A percentile compares a stretch with the other conserved stretches of the same genome.
These are phyloP conservation scores for Larix sibirica DNA, from an alignment of 83 land plant genomes.

Conservation along the genomic window DNA sequence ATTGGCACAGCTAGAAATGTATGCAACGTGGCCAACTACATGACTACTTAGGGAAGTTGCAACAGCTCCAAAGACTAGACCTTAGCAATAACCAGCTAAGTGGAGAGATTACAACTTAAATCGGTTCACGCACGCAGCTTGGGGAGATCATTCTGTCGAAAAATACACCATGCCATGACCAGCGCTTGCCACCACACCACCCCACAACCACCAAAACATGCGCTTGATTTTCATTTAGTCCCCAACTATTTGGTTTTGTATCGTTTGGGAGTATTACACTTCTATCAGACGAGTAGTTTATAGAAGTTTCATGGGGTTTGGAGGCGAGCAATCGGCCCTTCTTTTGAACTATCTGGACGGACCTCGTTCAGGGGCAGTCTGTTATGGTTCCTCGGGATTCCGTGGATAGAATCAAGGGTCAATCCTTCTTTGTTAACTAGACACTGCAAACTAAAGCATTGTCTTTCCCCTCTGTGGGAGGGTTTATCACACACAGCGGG, in stretches of 20 bases:
- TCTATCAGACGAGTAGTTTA: neutral
- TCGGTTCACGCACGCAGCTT: too few species aligned
- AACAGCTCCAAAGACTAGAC: too few species aligned
- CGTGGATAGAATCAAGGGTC: neutral
- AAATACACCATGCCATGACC: too few species aligned
- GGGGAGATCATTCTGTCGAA: too few species aligned
- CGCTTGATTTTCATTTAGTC: too few species aligned
- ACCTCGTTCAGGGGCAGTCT: neutral
- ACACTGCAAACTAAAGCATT: neutral
- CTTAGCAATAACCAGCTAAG: too few species aligned
- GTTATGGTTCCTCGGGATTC: neutral
- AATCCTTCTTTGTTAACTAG: neutral
- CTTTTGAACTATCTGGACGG: slow-evolving; percentile 17
- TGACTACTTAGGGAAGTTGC: too few species aligned
- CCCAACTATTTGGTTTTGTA: neutral
- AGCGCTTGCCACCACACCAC: too few species aligned
- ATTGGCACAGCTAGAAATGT: too few species aligned
- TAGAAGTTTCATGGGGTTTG: slow-evolving; percentile 25
- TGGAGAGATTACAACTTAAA: too few species aligned
- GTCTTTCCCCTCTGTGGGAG: neutral
- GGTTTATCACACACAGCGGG: slow-evolving; percentile 9
- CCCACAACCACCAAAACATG: too few species aligned
- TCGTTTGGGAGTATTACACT: slow-evolving; percentile 21
- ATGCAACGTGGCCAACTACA: too few species aligned
- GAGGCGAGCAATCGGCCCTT: slow-evolving; percentile 23